Evolutionary conservation across 345 rosid genomes (phyloP).

Genomic region (Passiflora organensis): DNA sequence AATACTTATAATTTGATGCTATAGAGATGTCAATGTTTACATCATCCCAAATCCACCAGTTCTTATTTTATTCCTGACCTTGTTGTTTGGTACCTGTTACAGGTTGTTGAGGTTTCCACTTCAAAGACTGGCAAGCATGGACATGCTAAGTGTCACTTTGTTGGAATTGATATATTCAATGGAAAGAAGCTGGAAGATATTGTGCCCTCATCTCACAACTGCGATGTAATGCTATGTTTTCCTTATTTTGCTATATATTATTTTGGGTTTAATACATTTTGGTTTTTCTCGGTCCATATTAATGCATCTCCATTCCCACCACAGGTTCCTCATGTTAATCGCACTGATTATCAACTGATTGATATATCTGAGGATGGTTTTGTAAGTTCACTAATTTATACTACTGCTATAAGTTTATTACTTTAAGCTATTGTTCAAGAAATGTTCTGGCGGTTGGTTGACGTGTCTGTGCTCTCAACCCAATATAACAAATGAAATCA

Average conservation of each 20-base stretch:
- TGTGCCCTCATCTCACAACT: constrained; percentile 72
- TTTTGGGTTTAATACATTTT: not conserved
- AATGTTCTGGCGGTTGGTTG: too few relatives aligned
- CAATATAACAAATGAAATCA: too few relatives aligned
- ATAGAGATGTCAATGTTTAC: not conserved
- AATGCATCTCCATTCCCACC: constrained; percentile 2
- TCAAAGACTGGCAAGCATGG: constrained; percentile 79
- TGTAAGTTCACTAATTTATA: constrained; percentile 50
- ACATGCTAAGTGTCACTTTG: constrained; percentile 80
- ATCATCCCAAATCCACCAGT: not conserved
- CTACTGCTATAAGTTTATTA: too few relatives aligned
- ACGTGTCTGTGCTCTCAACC: too few relatives aligned
- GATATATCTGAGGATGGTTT: constrained; percentile 82
- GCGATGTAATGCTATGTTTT: constrained; percentile 46
- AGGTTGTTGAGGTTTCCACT: constrained; percentile 80
- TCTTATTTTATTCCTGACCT: not conserved
- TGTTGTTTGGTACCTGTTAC: constrained; percentile 1
- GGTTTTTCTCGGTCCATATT: constrained; percentile 7
- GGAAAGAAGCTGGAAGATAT: constrained; percentile 75
- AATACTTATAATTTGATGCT: not conserved
- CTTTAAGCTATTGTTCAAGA: too few relatives aligned
- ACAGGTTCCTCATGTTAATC: constrained; percentile 69
- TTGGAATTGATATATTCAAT: constrained; percentile 60
- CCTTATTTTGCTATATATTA: not conserved
- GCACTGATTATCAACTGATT: constrained; percentile 68